Base-by-base conservation (phyloP, 2,329 filamentous ascomycete species). In the Pseudocercospora crystallina region DNA sequence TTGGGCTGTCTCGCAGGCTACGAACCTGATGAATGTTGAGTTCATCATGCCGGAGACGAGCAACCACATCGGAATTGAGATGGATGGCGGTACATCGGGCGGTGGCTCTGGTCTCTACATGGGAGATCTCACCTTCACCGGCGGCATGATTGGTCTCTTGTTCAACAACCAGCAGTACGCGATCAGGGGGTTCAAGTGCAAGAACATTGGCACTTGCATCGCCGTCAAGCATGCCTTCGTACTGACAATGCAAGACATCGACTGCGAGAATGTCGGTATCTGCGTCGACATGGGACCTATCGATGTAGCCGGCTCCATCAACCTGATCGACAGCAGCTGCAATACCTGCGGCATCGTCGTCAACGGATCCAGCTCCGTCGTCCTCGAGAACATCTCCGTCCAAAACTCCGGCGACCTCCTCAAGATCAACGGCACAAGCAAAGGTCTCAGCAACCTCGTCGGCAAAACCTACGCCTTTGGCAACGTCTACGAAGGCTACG, bases 101-200 rank as follows among this genome's bases (percentile, higher is more conserved):
- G 58, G 48, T 11, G 47, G 65, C 30, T 47, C 44, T 26, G 59
- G 60, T 3, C 51, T 64, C 33, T 62, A 58, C 50, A 62, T 64
- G 57, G 75, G 73, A 34, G 81, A 85, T 54, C 64, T 83, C 5
- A 70, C 71, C 40, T 84, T 85, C 68, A 78, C 77, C 40, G 82
- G 83, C 41, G 84, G 84, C n/a, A 71, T 73, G 9, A 76, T 81
- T 43, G 82, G 82, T 35, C 43, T 60, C 9, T 76, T 75, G 41
- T 79, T 79, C 61, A 70, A 82, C 29, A 83, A 78, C 49, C 83
- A 87, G 69, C 84, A 87, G 61, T 83, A 74, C 68, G 75, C 74
- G 5, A 36, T 58, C 12, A 46, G 43, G 13, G 51, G 48, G 37
- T 63, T 65, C 2, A 66, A 58, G 5, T 66, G 64, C 26, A 56